Percentiles rank a stretch among this genome's conserved stretches.
Evolutionary conservation across 75 land plant species (phyloP).

Genomic region (Selaginella tamariscina): DNA sequence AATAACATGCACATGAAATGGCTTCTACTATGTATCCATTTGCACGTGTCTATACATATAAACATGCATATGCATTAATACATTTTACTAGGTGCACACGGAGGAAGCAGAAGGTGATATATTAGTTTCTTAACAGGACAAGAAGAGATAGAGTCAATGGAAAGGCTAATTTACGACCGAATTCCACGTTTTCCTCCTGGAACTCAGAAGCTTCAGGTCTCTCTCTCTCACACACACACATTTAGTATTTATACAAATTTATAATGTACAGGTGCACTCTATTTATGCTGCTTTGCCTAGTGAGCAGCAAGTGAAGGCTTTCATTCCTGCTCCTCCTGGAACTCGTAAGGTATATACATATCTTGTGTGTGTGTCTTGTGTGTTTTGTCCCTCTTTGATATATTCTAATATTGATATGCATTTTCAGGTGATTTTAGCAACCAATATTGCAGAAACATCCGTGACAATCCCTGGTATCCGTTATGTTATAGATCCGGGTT

Average conservation of each 20-base stretch:
- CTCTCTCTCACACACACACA: too few species aligned
- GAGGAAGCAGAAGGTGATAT: constrained; percentile 81
- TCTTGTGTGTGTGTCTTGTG: too few species aligned
- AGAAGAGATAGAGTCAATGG: constrained; percentile 93
- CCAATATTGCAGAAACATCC: constrained; percentile 98
- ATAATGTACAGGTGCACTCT: too few species aligned
- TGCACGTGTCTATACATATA: background rate
- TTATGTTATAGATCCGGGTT: constrained; percentile 89
- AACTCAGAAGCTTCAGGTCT: constrained; percentile 33
- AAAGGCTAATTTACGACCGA: constrained; percentile 54
- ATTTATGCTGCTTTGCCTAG: constrained; percentile 87
- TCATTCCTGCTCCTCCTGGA: background rate
- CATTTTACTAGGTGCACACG: constrained; percentile 52
- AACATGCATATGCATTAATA: too few species aligned
- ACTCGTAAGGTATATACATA: background rate
- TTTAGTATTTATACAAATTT: too few species aligned
- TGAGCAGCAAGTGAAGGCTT: constrained; percentile 73
- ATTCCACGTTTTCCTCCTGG: constrained; percentile 40
- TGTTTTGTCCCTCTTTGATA: background rate
- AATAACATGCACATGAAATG: too few species aligned
- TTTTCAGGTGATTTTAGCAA: constrained; percentile 74
- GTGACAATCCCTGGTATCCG: constrained; percentile 94
- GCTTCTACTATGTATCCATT: too few species aligned
- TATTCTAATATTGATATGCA: background rate
- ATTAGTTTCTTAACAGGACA: constrained; percentile 95